A percentile compares a stretch with the other conserved stretches of the same genome.
phyloP scores from a whole-genome alignment of 495 filamentous ascomycete species.

The Hypoxylon intermedium region DNA sequence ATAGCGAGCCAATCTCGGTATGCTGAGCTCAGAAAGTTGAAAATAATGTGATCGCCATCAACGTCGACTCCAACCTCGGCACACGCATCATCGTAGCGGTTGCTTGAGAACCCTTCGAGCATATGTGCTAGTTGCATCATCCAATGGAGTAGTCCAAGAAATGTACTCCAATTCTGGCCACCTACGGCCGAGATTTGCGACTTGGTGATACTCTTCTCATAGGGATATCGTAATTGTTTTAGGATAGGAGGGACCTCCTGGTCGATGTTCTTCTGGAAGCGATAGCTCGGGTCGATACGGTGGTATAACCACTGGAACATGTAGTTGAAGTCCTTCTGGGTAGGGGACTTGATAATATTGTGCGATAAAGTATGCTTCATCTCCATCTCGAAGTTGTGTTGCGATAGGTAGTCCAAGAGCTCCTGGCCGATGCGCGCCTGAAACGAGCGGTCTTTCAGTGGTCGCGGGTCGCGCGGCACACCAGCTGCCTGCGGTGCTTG shows the following conservation, averaged over 20 bases:
- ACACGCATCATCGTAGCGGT: slow-evolving; percentile 88
- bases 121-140: slow-evolving; percentile 96
- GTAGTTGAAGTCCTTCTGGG: slow-evolving; percentile 94
- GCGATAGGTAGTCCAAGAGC: slow-evolving; percentile 85
- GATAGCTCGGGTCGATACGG: slow-evolving; percentile 89
- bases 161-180: slow-evolving; percentile 93
- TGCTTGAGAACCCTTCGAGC: slow-evolving; percentile 76
- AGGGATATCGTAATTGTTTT: slow-evolving; percentile 93
- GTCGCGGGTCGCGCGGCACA: slow-evolving; percentile 85
- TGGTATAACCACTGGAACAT: slow-evolving; percentile 99
- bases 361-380: slow-evolving; percentile 90
- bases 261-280: slow-evolving; percentile 90
- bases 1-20: slow-evolving; percentile 93
- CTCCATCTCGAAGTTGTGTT: slow-evolving; percentile 94
- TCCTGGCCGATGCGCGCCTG: slow-evolving; percentile 85
- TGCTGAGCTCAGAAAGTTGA: slow-evolving; percentile 83
- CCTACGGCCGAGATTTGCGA: slow-evolving; percentile 93
- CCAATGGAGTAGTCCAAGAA: slow-evolving; percentile 95
- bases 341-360: slow-evolving; percentile 90
- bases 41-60: slow-evolving; percentile 86
- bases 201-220: slow-evolving; percentile 91
- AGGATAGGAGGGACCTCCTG: slow-evolving; percentile 89
- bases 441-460: slow-evolving; percentile 79
- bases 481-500: slow-evolving; percentile 79
- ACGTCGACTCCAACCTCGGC: slow-evolving; percentile 85